These are phyloP conservation scores for Cutaneotrichosporon mucoides DNA, from an alignment of 1,284 basidiomycete genomes.

Conservation along the genomic window DNA sequence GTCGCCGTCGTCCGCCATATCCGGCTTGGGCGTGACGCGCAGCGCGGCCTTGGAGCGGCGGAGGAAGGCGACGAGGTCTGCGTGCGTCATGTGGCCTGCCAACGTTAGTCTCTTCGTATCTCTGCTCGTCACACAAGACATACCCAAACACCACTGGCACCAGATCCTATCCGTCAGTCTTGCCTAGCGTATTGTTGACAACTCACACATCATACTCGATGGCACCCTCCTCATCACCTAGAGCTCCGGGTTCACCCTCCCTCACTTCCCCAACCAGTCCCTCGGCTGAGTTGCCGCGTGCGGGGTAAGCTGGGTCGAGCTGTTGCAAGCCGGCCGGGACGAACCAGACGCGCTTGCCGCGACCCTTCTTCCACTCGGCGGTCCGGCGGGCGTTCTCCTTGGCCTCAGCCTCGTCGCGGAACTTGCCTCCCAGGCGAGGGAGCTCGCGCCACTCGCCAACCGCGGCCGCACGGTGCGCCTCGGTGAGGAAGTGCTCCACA, in stretches of 20 bases:
- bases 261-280: constrained; percentile 38
- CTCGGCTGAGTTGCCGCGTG: constrained; percentile 25
- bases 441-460: constrained; percentile 61
- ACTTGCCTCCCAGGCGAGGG: constrained; percentile 16
- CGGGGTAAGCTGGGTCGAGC: constrained; percentile 63
- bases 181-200: constrained; percentile 20
- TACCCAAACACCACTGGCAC: constrained; percentile 93
- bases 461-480: constrained; percentile 58
- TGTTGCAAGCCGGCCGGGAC: constrained; percentile 70
- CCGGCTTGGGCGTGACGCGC: constrained; percentile 7
- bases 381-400: constrained; percentile 19
- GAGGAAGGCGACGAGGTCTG: constrained; percentile 72
- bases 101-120: neutral
- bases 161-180: constrained; percentile 63
- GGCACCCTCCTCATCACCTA: constrained; percentile 32
- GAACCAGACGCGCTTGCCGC: constrained; percentile 72
- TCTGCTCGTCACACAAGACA: constrained; percentile 8
- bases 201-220: constrained; percentile 47
- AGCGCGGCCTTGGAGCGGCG: constrained; percentile 55
- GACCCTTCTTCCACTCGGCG: constrained; percentile 20
- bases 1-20: constrained; percentile 8
- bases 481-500: constrained; percentile 66
- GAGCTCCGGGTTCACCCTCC: constrained; percentile 22
- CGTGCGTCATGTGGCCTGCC: constrained; percentile 65
- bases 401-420: constrained; percentile 21